Percentiles rank a stretch among this genome's conserved stretches.
Conservation (phyloP, 192 early-diverging fungal species). For the Kickxella alabastrina region DNA sequence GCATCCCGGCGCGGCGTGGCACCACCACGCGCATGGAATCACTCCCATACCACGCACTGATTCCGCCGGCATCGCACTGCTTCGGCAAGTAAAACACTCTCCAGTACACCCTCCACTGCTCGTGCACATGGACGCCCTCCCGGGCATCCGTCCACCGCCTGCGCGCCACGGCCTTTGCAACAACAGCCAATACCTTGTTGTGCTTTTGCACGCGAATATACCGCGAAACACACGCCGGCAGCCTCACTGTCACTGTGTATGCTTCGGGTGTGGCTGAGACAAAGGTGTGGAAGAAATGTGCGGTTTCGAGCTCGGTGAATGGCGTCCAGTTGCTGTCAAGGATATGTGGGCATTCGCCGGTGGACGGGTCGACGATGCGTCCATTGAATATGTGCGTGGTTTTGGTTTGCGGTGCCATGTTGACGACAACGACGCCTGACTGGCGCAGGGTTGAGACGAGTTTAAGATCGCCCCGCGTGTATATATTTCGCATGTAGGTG, state of each 20-base stretch:
- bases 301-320: constrained; percentile 17
- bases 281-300: constrained; percentile 21
- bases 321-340: constrained; percentile 35
- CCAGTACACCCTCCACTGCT: constrained; percentile 39
- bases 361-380: constrained; percentile 7
- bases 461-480: constrained; percentile 1
- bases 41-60: constrained; percentile 19
- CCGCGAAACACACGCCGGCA: constrained; percentile 29
- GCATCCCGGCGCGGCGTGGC: constrained; percentile 3
- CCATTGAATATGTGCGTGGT: constrained; percentile 31
- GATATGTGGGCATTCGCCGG: constrained; percentile 4
- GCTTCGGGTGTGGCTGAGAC: constrained; percentile 9
- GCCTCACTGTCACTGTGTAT: constrained; percentile 13
- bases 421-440: constrained; percentile 21
- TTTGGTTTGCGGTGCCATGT: constrained; percentile 15
- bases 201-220: constrained; percentile 29
- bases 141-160: constrained; percentile 21
- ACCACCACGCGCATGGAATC: constrained; percentile 17
- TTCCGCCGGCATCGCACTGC: constrained; percentile 12
- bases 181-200: constrained; percentile 21
- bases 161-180: constrained; percentile 38
- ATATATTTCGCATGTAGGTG: neutral
- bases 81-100: constrained; percentile 22
- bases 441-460: constrained; percentile 21
- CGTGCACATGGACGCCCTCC: constrained; percentile 13